Base-by-base conservation (phyloP, 2,329 filamentous ascomycete species). In the Aspergillus oerlinghausenensis region DNA sequence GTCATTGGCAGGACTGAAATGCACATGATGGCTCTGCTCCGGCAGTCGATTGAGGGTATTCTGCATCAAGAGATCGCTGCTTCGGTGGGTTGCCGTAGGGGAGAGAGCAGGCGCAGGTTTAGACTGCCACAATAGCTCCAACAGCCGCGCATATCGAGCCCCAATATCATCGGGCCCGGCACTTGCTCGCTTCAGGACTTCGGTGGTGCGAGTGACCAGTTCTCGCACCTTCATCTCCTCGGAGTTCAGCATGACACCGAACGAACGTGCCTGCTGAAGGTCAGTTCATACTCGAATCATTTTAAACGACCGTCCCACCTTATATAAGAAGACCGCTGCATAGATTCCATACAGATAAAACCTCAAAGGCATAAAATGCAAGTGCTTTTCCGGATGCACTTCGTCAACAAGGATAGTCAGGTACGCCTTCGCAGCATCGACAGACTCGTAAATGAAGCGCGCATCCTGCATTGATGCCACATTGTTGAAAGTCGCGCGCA, bases 281-380 rank as follows among this genome's bases (percentile, higher is more conserved):
- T 47, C 10, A 52, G 52, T 21, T 55, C 49, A 19, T 45, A 26
- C 5, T 14, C 14, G 2, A 28, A 19, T 3, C 11, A 17, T 47
- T 4, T 4, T 11, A 21, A 11, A 14, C 23, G 17, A 2, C 17
- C 23, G 19, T 32, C 56, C 35, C 66, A 82, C 82, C 73, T 88
- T 87, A 74, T 86, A 87, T 4, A 87, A 68, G 60, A 87, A 87
- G 2, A 86, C 84, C 1, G 84, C 84, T 0, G 82, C 83, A 66
- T 87, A 87, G 25, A 87, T 86, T 35, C 78, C 75, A 58, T 80
- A 87, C 29, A 88, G 73, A 59, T 86, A 87, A 64, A 84, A 87
- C 29, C 84, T 77, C 8, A 86, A 73, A 1, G 85, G 85, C 83
- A 88, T 86, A 58, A 83, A 87, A 58, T 84, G 81, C 17, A 87